Evolutionary conservation across 2,329 filamentous ascomycete species (phyloP).

Genomic region (Penicillium digitatum): DNA sequence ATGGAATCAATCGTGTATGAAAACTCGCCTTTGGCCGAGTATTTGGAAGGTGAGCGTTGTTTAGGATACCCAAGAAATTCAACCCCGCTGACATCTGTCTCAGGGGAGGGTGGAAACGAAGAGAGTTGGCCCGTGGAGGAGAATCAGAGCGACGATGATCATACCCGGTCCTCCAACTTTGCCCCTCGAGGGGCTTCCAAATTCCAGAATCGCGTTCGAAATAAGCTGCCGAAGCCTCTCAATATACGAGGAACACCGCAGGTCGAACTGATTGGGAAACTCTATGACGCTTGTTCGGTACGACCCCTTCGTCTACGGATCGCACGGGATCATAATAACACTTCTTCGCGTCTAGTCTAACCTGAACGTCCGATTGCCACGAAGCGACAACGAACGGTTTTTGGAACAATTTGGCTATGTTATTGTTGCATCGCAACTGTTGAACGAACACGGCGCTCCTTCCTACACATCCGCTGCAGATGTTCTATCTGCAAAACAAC

Average conservation of each 20-base stretch:
- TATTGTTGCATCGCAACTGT: constrained; percentile 83
- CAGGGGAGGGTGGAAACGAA: constrained; percentile 47
- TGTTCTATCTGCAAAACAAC: constrained; percentile 30
- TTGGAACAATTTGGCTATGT: constrained; percentile 91
- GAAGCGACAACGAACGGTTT: constrained; percentile 77
- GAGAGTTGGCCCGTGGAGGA: constrained; percentile 38
- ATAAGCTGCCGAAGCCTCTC: constrained; percentile 49
- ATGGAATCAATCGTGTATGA: constrained; percentile 90
- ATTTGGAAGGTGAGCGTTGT: constrained; percentile 70
- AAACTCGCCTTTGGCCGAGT: constrained; percentile 81
- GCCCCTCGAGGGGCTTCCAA: constrained; percentile 50
- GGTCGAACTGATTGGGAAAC: constrained; percentile 33
- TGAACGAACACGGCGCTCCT: constrained; percentile 58
- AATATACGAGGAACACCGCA: constrained; percentile 33
- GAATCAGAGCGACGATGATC: constrained; percentile 28
- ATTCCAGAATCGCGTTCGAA: constrained; percentile 48
- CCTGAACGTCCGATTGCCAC: constrained; percentile 53
- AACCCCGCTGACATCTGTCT: constrained; percentile 11
- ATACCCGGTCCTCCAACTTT: constrained; percentile 40
- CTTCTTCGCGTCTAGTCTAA: constrained; percentile 24
- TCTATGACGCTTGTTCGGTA: constrained; percentile 50
- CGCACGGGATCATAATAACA: constrained; percentile 9
- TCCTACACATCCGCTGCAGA: constrained; percentile 40
- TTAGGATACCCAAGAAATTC: neutral
- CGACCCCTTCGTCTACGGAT: constrained; percentile 14